A percentile compares a stretch with the other conserved stretches of the same genome.
Evolutionary conservation across 176 grass and related monocot genomes (phyloP).

Genomic region (Rhynchospora pubera): DNA sequence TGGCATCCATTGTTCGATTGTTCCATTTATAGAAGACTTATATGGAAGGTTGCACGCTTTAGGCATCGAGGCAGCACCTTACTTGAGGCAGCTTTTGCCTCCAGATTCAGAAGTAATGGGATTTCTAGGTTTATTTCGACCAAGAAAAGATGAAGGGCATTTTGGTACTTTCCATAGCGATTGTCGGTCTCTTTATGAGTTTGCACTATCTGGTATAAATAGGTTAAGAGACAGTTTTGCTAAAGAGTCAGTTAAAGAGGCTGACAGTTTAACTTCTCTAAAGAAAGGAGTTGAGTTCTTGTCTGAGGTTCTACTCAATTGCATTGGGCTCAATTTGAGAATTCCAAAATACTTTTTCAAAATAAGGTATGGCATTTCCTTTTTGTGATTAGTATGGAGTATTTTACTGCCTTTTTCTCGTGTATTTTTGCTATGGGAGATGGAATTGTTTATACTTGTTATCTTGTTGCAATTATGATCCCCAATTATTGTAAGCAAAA

Average conservation of each 20-base stretch:
- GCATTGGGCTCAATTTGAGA: conserved; percentile 54
- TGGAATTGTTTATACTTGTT: background rate
- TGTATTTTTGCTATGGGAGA: background rate
- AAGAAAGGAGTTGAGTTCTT: conserved; percentile 45
- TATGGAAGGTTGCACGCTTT: conserved; percentile 39
- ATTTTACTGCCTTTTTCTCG: background rate
- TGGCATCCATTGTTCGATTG: conserved; percentile 32
- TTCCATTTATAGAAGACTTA: conserved; percentile 50
- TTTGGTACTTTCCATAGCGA: conserved; percentile 17
- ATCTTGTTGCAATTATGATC: background rate
- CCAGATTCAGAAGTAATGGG: conserved; percentile 24
- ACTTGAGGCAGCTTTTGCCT: conserved; percentile 41
- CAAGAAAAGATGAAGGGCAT: background rate
- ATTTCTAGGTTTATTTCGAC: conserved; percentile 23
- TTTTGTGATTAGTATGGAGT: conserved; percentile 4
- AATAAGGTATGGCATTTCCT: conserved; percentile 40
- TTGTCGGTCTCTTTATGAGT: conserved; percentile 42
- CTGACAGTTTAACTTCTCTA: conserved; percentile 14
- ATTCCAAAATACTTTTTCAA: conserved; percentile 78
- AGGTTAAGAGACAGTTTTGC: conserved; percentile 7
- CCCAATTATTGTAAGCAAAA: background rate
- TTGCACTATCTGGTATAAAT: conserved; percentile 44
- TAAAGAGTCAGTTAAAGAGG: conserved; percentile 31
- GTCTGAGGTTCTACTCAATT: conserved; percentile 45
- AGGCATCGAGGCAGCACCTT: conserved; percentile 26